phyloP scores from a whole-genome alignment of 2,329 filamentous ascomycete genomes.

The Verticillium longisporum region DNA sequence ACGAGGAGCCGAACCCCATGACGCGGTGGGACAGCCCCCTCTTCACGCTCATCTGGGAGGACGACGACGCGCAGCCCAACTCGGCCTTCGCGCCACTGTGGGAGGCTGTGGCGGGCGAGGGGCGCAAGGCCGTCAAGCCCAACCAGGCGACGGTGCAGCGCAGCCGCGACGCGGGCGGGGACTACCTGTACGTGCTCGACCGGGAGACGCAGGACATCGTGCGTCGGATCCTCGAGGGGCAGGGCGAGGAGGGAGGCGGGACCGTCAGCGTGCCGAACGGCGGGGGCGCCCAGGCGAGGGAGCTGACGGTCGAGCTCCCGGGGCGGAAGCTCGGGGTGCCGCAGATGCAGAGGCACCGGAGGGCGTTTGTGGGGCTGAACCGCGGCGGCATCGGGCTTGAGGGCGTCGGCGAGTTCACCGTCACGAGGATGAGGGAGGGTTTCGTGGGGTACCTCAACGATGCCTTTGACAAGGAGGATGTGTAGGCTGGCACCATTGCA shows the following conservation, averaged over 20 bases:
- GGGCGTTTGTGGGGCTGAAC: conserved; percentile 73
- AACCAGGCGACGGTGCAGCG: conserved; percentile 68
- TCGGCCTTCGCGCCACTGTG: conserved; percentile 61
- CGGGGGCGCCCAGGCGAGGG: conserved; percentile 16
- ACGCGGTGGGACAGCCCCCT: conserved; percentile 77
- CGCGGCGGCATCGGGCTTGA: conserved; percentile 59
- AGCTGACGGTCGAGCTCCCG: conserved; percentile 58
- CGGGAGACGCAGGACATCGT: conserved; percentile 72
- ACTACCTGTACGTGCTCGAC: conserved; percentile 77
- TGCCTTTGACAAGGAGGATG: conserved; percentile 54
- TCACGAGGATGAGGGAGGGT: conserved; percentile 49
- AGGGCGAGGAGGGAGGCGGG: conserved; percentile 56
- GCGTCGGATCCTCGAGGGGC: conserved; percentile 59
- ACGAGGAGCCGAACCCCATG: conserved; percentile 84
- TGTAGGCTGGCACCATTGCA: conserved; percentile 20
- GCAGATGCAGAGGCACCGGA: conserved; percentile 68
- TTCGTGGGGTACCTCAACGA: conserved; percentile 64
- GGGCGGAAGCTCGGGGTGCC: conserved; percentile 60
- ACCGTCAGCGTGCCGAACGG: conserved; percentile 43
- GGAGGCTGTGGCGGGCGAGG: conserved; percentile 63
- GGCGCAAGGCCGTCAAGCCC: conserved; percentile 58
- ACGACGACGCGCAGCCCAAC: conserved; percentile 52
- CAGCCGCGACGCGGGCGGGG: conserved; percentile 55
- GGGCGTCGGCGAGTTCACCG: conserved; percentile 44
- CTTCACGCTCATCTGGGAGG: conserved; percentile 73